Percentiles rank a stretch among this genome's conserved stretches.
Conservation (phyloP, 805 yeast species). For the Cyberlindnera bimundalis region DNA sequence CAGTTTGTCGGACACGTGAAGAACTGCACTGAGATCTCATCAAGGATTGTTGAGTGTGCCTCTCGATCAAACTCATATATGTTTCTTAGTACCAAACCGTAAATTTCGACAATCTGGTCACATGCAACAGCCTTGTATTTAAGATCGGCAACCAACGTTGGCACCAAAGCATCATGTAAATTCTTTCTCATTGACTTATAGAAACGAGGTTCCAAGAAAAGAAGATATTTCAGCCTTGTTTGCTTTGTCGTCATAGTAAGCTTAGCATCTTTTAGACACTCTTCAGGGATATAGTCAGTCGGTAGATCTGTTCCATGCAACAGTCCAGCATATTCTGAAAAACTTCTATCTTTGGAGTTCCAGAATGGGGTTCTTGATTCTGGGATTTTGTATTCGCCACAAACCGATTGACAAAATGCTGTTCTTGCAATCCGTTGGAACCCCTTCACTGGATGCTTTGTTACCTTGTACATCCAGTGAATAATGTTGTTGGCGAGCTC, state of each 20-base stretch:
- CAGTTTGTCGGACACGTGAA: slow-evolving; percentile 88
- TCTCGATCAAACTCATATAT: slow-evolving; percentile 74
- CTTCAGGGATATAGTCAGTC: neutral
- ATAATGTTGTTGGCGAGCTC: slow-evolving; percentile 42
- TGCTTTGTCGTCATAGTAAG: slow-evolving; percentile 30
- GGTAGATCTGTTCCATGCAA: slow-evolving; percentile 18
- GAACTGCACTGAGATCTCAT: slow-evolving; percentile 75
- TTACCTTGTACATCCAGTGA: slow-evolving; percentile 48
- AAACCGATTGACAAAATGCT: slow-evolving; percentile 43
- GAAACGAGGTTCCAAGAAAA: slow-evolving; percentile 57
- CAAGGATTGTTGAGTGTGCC: slow-evolving; percentile 76
- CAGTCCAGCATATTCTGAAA: slow-evolving; percentile 17
- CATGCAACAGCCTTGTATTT: slow-evolving; percentile 46
- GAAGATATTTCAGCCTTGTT: slow-evolving; percentile 55
- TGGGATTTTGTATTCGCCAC: slow-evolving; percentile 24
- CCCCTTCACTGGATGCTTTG: slow-evolving; percentile 33
- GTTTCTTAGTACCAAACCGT: slow-evolving; percentile 46
- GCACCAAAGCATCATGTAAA: slow-evolving; percentile 47
- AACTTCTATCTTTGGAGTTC: slow-evolving; percentile 12
- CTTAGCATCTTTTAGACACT: neutral
- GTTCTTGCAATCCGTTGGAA: slow-evolving; percentile 39
- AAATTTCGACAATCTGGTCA: slow-evolving; percentile 50
- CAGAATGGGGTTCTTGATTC: slow-evolving; percentile 23
- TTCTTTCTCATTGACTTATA: slow-evolving; percentile 48
- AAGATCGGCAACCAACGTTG: slow-evolving; percentile 51